Conservation (phyloP, 2,329 filamentous ascomycete species). For the Pestalotiopsis sp. region DNA sequence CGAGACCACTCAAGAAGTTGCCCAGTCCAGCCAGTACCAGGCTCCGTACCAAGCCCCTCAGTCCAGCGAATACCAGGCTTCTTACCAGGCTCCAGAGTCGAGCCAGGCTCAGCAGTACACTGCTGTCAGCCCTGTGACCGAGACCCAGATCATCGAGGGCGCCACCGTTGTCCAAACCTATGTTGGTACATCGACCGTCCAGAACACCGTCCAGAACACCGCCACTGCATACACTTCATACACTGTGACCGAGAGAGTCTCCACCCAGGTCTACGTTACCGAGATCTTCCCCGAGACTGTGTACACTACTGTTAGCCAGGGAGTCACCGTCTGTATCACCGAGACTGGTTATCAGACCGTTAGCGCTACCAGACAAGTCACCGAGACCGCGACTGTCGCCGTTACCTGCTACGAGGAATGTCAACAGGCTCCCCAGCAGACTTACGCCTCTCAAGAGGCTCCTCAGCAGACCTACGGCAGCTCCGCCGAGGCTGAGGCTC, state of each 20-base stretch:
- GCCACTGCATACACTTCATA: conserved; percentile 31
- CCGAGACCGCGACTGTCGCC: conserved; percentile 39
- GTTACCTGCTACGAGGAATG: conserved; percentile 39
- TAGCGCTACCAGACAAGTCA: conserved; percentile 35
- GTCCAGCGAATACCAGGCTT: not conserved
- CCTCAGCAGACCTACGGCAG: not conserved
- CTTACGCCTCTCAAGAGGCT: not conserved
- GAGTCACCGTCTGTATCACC: conserved; percentile 41
- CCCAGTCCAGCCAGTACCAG: not conserved
- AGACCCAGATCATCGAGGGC: conserved; percentile 44
- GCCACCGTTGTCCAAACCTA: conserved; percentile 38
- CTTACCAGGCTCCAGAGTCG: not conserved
- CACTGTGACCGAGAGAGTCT: conserved; percentile 29
- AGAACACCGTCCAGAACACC: conserved; percentile 30
- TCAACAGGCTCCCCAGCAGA: conserved; percentile 29
- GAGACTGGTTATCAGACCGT: conserved; percentile 43
- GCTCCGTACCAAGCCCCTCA: not conserved
- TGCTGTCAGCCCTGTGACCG: conserved; percentile 40
- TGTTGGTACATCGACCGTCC: conserved; percentile 38
- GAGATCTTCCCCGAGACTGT: conserved; percentile 39
- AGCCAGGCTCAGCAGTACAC: conserved; percentile 28
- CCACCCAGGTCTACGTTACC: conserved; percentile 33
- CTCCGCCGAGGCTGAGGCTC: too few relatives aligned
- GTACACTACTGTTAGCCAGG: conserved; percentile 43
- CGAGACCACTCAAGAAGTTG: not conserved